phyloP scores from a whole-genome alignment of 805 yeast genomes.

The Hanseniaspora guilliermondii region DNA sequence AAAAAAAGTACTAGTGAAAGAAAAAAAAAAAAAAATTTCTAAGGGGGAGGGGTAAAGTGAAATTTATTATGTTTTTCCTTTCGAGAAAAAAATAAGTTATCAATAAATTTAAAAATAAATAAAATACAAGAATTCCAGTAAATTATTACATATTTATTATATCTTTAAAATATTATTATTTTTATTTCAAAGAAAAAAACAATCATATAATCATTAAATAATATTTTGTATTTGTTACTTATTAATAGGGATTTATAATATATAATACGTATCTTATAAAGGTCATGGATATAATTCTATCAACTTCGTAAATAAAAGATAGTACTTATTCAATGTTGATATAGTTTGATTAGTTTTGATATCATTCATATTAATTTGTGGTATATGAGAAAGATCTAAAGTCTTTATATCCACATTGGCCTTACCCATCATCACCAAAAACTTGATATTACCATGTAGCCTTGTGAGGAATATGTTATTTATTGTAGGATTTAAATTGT shows the following conservation, averaged over 20 bases:
- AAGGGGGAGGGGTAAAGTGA: neutral
- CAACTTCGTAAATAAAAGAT: neutral
- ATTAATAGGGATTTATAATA: neutral
- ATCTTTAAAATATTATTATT: too few species aligned
- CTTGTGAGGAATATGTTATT: constrained; percentile 1
- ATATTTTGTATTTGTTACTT: neutral
- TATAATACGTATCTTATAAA: neutral
- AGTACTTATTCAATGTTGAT: neutral
- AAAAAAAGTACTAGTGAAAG: neutral
- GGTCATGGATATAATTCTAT: constrained; percentile 3
- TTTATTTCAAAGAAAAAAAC: too few species aligned
- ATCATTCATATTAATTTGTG: constrained; percentile 29
- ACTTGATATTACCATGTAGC: constrained; percentile 11
- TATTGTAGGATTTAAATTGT: constrained; percentile 18
- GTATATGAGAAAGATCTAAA: neutral
- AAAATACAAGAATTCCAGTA: neutral
- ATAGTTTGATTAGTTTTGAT: constrained; percentile 23
- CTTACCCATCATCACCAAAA: neutral
- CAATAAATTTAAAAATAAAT: too few species aligned
- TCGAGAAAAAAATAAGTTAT: neutral
- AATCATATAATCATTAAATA: too few species aligned
- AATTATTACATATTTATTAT: too few species aligned
- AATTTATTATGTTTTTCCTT: neutral
- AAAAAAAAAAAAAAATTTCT: too few species aligned
- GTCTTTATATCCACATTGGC: neutral